These are phyloP conservation scores for Botrytis pseudocinerea DNA, from an alignment of 2,329 filamentous ascomycete species.

Conservation along the genomic window DNA sequence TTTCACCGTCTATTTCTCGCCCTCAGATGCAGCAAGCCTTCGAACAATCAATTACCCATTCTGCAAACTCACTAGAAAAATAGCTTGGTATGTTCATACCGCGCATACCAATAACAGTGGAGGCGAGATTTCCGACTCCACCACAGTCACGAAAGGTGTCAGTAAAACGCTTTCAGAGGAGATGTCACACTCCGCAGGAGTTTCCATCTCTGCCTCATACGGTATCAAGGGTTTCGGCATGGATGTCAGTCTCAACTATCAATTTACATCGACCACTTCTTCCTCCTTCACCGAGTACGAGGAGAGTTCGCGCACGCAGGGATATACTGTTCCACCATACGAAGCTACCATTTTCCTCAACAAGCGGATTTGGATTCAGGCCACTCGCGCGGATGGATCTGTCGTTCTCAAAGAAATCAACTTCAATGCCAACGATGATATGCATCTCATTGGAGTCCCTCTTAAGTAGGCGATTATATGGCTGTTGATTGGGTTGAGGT, in stretches of 20 bases:
- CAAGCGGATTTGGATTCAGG: constrained; percentile 4
- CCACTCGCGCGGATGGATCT: not conserved
- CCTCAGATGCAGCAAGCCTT: not conserved
- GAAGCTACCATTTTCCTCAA: not conserved
- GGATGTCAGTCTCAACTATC: constrained; percentile 6
- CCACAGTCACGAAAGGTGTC: constrained; percentile 8
- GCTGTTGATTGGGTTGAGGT: not conserved
- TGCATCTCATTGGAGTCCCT: not conserved
- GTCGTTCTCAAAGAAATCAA: constrained; percentile 14
- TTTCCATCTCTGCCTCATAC: not conserved
- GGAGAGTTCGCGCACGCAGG: not conserved
- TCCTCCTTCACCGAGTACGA: not conserved
- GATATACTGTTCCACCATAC: not conserved
- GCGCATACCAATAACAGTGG: not conserved
- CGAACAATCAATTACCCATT: not conserved
- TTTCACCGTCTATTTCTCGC: not conserved
- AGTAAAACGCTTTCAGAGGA: not conserved
- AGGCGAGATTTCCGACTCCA: not conserved
- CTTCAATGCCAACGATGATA: constrained; percentile 5
- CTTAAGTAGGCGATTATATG: not conserved
- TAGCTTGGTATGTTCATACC: constrained; percentile 3
- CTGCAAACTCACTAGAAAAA: not conserved
- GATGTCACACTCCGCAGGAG: not conserved
- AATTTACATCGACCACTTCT: not conserved
- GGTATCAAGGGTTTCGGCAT: constrained; percentile 2